A percentile compares a stretch with the other conserved stretches of the same genome.
phyloP scores from a whole-genome alignment of 306 rosid genomes.

The Casuarina equisetifolia region DNA sequence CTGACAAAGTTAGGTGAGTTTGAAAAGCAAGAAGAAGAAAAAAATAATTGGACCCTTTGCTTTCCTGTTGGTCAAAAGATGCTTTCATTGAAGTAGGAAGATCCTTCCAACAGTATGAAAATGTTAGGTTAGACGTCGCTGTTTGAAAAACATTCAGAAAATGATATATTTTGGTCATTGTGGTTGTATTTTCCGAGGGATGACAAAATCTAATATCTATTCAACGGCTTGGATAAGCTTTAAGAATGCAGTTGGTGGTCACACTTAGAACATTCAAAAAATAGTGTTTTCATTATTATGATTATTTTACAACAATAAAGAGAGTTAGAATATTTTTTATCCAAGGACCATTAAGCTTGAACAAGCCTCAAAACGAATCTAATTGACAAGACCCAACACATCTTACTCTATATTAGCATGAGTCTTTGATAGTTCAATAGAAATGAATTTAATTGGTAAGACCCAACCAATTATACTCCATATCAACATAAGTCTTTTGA shows the following conservation, averaged over 20 bases:
- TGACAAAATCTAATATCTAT: not conserved
- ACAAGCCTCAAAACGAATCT: too few relatives aligned
- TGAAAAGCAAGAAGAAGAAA: not conserved
- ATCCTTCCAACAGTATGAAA: not conserved
- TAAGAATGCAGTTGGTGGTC: not conserved
- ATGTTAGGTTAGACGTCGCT: not conserved
- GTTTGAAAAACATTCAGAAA: not conserved
- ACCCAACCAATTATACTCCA: too few relatives aligned
- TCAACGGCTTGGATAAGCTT: not conserved
- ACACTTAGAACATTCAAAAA: not conserved
- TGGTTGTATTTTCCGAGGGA: not conserved
- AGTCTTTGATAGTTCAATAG: too few relatives aligned
- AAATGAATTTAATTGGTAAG: too few relatives aligned
- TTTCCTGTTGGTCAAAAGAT: not conserved
- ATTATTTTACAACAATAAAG: too few relatives aligned
- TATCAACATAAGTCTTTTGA: too few relatives aligned
- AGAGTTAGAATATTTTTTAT: too few relatives aligned
- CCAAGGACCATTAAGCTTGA: too few relatives aligned
- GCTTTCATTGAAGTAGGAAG: not conserved
- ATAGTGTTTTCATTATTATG: not conserved
- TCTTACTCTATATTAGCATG: too few relatives aligned
- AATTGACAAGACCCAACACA: too few relatives aligned
- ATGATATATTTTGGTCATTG: not conserved
- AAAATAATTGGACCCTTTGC: not conserved
- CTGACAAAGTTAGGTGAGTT: constrained; percentile 2